Evolutionary conservation across 352 stramenopile genomes (phyloP), one percentile per base, ranked within the genome.

Genomic region (Sclerospora graminicola): DNA sequence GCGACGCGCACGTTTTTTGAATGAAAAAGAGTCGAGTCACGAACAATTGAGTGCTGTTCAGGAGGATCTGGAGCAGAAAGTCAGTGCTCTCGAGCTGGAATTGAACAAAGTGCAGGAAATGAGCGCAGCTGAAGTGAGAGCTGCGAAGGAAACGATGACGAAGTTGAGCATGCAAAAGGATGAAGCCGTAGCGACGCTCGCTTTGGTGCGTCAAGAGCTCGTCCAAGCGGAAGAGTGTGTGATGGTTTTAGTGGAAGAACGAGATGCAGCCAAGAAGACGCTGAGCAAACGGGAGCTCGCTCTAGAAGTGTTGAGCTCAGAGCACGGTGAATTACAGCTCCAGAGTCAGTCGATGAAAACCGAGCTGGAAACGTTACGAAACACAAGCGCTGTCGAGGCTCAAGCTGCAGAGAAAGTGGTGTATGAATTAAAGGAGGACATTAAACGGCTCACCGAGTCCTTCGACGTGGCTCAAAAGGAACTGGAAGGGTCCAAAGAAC

Each of bases 281-380:
- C 47, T 65, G 1, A 69, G 59, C 18, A 57, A 59, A 19, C 51
- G 33, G 43, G 59, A 66, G 8, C 30, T 57, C 28, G 60, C 47
- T n/a, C 38, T 68, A 20, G 62, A 69, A 21, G 51, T 69, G 23
- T 43, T 68, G 8, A 48, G 49, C 27, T 61, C 49, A n/a, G 58
- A 68, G 31, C 50, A 68, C 49, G 58, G 58, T 8, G 58, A 68
- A 31, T 23, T 68, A 35, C 54, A 69, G 37, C 48, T 69, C 4
- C 64, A 69, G 32, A 62, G 43, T 43, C 59, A 69, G 43, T 64
- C 54, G 11, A 40, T 58, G 21, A 51, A 18, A 13, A 61, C 58
- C 27, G 54, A 64, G 27, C 16, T 68, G 45, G 49, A 68, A 18
- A 33, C 41, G 30, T 16, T 68, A 31, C 50, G 41, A 35, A 40